Base-by-base conservation (phyloP, 2,329 filamentous ascomycete genomes). In the Xylaria sp. region DNA sequence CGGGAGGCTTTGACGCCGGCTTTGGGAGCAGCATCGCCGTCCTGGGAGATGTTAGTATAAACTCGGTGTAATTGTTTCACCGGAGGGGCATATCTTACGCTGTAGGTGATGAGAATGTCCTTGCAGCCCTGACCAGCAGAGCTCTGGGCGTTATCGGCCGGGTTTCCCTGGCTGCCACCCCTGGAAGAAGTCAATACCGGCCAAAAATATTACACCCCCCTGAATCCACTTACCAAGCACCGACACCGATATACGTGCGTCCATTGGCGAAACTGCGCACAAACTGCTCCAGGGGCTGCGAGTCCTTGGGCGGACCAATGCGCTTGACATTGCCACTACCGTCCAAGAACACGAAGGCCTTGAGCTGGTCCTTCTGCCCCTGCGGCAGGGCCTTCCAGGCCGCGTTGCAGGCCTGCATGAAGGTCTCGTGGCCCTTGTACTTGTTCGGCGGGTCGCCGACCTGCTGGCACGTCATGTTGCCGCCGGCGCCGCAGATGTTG, bases 201-300 rank as follows among this genome's bases (percentile, higher is more conserved):
- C 13, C 16, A 4, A 19, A 42, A 42, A 1, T 23, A 44, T 48
- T 39, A 44, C 13, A 13, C 16, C 37, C 1, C 1, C 8, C 34
- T 1, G n/a, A n/a, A 49, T 30, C 2, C 11, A 57, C 62, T 53
- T 51, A 66, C 64, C 67, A 76, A 51, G 74, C 67, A 35, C 74
- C 74, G 50, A 76, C 70, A n/a, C 74, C 74, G 51, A 76, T 74
- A 55, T 76, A 76, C 2, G 72, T 73, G 52, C 73, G 72, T 2
- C 72, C 72, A 37, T 75, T 69, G 0, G 73, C 73, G 57, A 76
- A 76, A 4, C 68, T 69, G n/a, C 74, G 67, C 18, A 76, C 70
- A 56, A 75, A 75, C 23, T 68, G 59, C 59, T 76, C 74, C 3
- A 76, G 65, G 13, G 70, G 63, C 10, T 70, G 69, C 55, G 67